phyloP scores from a whole-genome alignment of 2,329 filamentous ascomycete species.

The Didymella glomerata region DNA sequence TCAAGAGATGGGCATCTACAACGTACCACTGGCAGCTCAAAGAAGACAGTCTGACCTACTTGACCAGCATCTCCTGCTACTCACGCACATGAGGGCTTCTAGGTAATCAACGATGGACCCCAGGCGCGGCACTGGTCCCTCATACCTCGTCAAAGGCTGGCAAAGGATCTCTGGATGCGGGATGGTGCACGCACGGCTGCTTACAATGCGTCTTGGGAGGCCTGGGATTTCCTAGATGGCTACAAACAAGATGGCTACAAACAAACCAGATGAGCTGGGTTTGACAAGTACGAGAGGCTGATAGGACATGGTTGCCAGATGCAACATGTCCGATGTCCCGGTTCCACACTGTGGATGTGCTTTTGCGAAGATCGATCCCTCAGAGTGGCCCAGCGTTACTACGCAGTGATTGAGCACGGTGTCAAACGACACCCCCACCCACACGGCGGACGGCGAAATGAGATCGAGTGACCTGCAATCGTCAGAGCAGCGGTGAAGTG shows the following conservation, averaged over 20 bases:
- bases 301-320: background rate
- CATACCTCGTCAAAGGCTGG: no score
- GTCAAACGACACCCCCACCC: background rate
- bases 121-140: no score
- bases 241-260: no score
- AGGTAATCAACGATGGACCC: no score
- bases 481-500: conserved; percentile 14
- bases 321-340: background rate
- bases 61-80: background rate
- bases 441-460: background rate
- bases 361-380: background rate
- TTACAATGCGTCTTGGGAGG: background rate
- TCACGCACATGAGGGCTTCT: background rate
- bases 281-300: no score
- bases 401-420: background rate
- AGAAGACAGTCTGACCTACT: background rate
- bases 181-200: no score
- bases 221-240: background rate
- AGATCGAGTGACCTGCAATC: background rate
- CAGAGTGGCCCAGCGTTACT: background rate
- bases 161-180: no score
- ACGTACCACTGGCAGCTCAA: background rate
- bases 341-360: background rate
- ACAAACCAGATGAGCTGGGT: no score
- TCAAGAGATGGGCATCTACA: background rate